These are phyloP conservation scores for Neohortaea acidophila DNA, from an alignment of 495 filamentous ascomycete species.

Conservation along the genomic window DNA sequence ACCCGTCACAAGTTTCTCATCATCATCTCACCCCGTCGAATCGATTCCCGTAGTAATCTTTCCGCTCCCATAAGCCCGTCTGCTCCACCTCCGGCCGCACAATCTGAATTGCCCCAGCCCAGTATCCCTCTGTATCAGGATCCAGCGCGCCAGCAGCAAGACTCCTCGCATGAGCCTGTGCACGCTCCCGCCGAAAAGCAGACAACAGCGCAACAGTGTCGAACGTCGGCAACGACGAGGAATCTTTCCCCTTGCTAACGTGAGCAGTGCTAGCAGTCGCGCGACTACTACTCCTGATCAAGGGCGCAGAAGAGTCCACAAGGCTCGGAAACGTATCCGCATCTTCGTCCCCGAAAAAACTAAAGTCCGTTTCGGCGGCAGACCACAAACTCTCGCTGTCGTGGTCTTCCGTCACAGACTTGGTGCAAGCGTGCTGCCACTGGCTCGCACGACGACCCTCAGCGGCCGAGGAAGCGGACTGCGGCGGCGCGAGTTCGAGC, in stretches of 20 bases:
- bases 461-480: too few relatives aligned
- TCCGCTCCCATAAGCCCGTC: too few relatives aligned
- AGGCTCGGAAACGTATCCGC: constrained; percentile 37
- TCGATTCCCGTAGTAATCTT: constrained; percentile 15
- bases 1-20: too few relatives aligned
- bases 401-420: constrained; percentile 45
- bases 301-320: constrained; percentile 15
- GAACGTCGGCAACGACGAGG: neutral
- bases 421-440: constrained; percentile 27
- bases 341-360: constrained; percentile 45
- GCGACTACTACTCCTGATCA: neutral
- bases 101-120: constrained; percentile 14
- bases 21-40: too few relatives aligned
- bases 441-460: neutral
- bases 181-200: constrained; percentile 12
- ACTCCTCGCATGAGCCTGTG: constrained; percentile 9
- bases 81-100: constrained; percentile 14
- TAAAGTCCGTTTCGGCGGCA: constrained; percentile 44
- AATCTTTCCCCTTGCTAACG: neutral
- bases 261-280: neutral
- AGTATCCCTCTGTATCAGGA: constrained; percentile 14
- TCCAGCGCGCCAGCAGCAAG: constrained; percentile 5
- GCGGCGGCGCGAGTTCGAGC: constrained; percentile 39
- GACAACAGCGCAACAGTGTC: constrained; percentile 14
- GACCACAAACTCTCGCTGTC: constrained; percentile 48